Percentiles rank a stretch among this genome's conserved stretches.
Conservation (phyloP, 1,139 yeast genomes). For the Kodamaea sp. region DNA sequence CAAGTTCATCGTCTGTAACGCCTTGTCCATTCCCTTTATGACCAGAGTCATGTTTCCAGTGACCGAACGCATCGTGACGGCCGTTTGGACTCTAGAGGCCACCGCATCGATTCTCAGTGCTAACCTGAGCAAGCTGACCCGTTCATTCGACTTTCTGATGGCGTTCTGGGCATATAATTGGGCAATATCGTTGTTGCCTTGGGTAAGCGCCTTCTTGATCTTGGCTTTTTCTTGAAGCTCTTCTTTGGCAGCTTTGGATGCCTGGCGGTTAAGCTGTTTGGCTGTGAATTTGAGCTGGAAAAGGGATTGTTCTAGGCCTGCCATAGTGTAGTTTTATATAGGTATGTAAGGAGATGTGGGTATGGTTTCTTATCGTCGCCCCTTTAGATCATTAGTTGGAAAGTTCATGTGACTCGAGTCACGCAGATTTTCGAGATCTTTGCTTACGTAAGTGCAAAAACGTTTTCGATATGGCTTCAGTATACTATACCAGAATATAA, state of each 20-base stretch:
- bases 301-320: constrained; percentile 50
- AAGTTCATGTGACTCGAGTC: too few relatives aligned
- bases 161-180: constrained; percentile 95
- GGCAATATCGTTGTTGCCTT: constrained; percentile 91
- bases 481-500: too few relatives aligned
- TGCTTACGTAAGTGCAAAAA: too few relatives aligned
- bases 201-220: constrained; percentile 83
- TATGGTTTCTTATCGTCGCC: neutral
- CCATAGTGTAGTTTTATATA: constrained; percentile 37
- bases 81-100: constrained; percentile 93
- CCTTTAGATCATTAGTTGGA: too few relatives aligned
- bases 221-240: constrained; percentile 85
- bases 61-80: constrained; percentile 94
- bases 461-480: too few relatives aligned
- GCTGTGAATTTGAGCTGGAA: constrained; percentile 78
- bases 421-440: too few relatives aligned
- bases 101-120: constrained; percentile 95
- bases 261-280: constrained; percentile 87
- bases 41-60: constrained; percentile 94
- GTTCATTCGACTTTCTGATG: constrained; percentile 85
- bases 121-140: constrained; percentile 75
- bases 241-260: constrained; percentile 87
- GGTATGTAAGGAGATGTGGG: too few relatives aligned
- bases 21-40: constrained; percentile 94
- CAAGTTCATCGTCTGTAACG: constrained; percentile 92